Conservation (phyloP, 2,329 filamentous ascomycete genomes). For the Conoideocrella luteorostrata region DNA sequence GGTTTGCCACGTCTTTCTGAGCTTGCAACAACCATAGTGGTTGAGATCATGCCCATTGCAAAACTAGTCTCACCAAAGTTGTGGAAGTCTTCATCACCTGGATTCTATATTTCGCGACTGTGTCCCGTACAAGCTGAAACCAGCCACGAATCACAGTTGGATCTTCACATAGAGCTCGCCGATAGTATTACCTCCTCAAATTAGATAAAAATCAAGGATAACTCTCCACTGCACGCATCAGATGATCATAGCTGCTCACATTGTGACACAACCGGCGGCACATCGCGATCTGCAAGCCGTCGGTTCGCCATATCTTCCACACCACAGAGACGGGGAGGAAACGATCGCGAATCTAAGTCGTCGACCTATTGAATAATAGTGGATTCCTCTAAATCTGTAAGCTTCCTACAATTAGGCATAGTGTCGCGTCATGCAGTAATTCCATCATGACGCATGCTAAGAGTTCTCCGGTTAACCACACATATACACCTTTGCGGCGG, state of each 20-base stretch:
- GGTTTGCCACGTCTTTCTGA: constrained; percentile 13
- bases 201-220: constrained; percentile 18
- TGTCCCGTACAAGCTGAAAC: constrained; percentile 14
- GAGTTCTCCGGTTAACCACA: not conserved
- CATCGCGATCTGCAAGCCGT: constrained; percentile 15
- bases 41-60: constrained; percentile 22
- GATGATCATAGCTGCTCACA: too few relatives aligned
- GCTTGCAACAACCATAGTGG: constrained; percentile 19
- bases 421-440: constrained; percentile 6
- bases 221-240: constrained; percentile 17
- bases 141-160: constrained; percentile 14
- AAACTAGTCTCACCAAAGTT: constrained; percentile 25
- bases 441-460: not conserved
- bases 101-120: constrained; percentile 18
- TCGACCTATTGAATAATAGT: constrained; percentile 16
- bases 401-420: constrained; percentile 9
- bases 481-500: not conserved
- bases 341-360: constrained; percentile 18
- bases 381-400: constrained; percentile 12
- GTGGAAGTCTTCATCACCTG: constrained; percentile 15
- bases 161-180: constrained; percentile 19
- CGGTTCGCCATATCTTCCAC: constrained; percentile 20
- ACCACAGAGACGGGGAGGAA: constrained; percentile 15
- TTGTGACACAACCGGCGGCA: too few relatives aligned
- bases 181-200: constrained; percentile 22